These are phyloP conservation scores for Musa beccarii DNA, from an alignment of 176 grass and related monocot genomes.

Conservation along the genomic window DNA sequence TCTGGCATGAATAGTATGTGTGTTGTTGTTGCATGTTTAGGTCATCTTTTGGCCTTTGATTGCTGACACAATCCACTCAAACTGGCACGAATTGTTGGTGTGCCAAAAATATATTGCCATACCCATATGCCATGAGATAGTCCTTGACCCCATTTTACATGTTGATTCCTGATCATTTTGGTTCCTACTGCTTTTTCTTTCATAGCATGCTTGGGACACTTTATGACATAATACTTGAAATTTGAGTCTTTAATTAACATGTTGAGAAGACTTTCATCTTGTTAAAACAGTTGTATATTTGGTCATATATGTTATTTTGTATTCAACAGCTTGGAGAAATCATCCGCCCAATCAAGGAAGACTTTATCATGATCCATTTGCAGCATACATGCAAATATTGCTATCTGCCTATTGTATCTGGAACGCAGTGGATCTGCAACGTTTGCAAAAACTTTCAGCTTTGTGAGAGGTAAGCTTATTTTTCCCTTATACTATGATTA, in stretches of 20 bases:
- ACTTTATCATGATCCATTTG: conserved; percentile 84
- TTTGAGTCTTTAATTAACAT: background rate
- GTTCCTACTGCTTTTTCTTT: background rate
- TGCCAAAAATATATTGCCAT: no score
- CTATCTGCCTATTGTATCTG: conserved; percentile 48
- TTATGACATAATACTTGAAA: background rate
- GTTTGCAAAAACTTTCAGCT: conserved; percentile 83
- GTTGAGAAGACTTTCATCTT: background rate
- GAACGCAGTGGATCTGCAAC: conserved; percentile 66
- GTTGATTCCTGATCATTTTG: background rate
- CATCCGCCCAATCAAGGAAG: conserved; percentile 78
- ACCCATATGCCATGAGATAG: background rate
- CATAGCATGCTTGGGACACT: background rate
- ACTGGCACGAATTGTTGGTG: no score
- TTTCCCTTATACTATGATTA: background rate
- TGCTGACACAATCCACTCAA: background rate
- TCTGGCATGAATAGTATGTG: background rate
- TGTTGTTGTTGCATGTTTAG: background rate
- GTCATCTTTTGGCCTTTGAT: background rate
- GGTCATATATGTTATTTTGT: background rate
- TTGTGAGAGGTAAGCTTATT: conserved; percentile 64
- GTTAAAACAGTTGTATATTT: background rate
- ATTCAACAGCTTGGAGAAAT: conserved; percentile 68
- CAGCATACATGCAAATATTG: conserved; percentile 85
- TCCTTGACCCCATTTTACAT: background rate